These are phyloP conservation scores for Phaeosphaeria sp. DNA, from an alignment of 2,329 filamentous ascomycete species.

Conservation along the genomic window DNA sequence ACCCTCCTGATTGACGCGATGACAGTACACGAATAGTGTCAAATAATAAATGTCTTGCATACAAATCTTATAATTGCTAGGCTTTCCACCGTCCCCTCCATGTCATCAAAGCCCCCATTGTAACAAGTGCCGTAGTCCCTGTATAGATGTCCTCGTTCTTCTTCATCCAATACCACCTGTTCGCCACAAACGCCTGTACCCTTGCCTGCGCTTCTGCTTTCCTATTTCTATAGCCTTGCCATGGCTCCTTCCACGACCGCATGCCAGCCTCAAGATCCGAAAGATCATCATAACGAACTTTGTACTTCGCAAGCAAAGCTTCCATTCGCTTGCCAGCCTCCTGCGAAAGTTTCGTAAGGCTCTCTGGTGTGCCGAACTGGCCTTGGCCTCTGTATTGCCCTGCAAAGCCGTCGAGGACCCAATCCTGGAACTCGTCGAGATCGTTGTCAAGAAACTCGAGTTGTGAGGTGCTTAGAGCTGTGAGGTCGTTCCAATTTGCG, in stretches of 20 bases:
- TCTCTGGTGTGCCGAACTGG: background rate
- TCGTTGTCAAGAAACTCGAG: background rate
- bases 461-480: background rate
- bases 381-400: background rate
- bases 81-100: background rate
- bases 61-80: background rate
- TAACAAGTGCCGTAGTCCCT: background rate
- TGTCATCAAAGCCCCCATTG: background rate
- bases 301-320: background rate
- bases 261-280: background rate
- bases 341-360: background rate
- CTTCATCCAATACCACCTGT: constrained; percentile 2
- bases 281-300: background rate
- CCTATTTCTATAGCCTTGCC: background rate
- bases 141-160: background rate
- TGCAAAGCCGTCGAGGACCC: constrained; percentile 1
- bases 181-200: background rate
- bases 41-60: background rate
- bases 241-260: constrained; percentile 1
- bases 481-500: background rate
- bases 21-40: no score
- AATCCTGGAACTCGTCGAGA: background rate
- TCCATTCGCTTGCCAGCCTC: background rate
- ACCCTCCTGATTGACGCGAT: no score
- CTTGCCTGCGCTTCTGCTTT: background rate